Evolutionary conservation across 805 yeast species (phyloP), one percentile per base, ranked within the genome.

Genomic region (Debaryomyces castellii): DNA sequence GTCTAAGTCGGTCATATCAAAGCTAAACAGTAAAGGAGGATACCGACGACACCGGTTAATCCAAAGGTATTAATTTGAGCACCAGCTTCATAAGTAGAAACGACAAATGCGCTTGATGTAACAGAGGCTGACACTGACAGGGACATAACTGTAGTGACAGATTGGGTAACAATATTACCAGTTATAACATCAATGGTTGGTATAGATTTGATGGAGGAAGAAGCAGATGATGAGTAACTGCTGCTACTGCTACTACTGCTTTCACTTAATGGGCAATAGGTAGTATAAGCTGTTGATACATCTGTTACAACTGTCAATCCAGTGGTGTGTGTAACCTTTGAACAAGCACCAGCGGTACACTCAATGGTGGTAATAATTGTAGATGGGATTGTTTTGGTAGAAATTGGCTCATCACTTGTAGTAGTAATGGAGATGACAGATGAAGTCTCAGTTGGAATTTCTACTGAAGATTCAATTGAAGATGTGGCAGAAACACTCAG

Each of bases 151-250:
- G 62, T 38, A 7, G 53, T 34, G 22, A 63, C 55, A 14, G 67
- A 51, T 47, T 69, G 63, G 17, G 77, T 72, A 11, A 63, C 51
- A 38, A 72, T 71, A 54, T 69, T 68, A 53, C 67, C 58, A 22
- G 76, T 67, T 43, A 72, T 71, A n/a, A 71, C 77, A 49, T 72
- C 62, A 36, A 71, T 55, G 6, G 71, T 66, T 14, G 38, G 24
- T 20, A 35, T 35, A 11, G 38, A 18, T n/a, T 18, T 21, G n/a
- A 11, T 14, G 24, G 58, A 30, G 10, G 45, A 41, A 10, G 55
- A 10, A 36, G 54, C 40, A n/a, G 44, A 10, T n/a, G 58, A 22
- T 21, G 44, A 47, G 60, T 43, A 36, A 52, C 23, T 9, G 53
- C 23, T 14, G 20, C 20, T 30, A 20, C 20, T 11, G 16, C 20